These are phyloP conservation scores for Penicillium fimorum DNA, from an alignment of 495 filamentous ascomycete genomes.

Conservation along the genomic window DNA sequence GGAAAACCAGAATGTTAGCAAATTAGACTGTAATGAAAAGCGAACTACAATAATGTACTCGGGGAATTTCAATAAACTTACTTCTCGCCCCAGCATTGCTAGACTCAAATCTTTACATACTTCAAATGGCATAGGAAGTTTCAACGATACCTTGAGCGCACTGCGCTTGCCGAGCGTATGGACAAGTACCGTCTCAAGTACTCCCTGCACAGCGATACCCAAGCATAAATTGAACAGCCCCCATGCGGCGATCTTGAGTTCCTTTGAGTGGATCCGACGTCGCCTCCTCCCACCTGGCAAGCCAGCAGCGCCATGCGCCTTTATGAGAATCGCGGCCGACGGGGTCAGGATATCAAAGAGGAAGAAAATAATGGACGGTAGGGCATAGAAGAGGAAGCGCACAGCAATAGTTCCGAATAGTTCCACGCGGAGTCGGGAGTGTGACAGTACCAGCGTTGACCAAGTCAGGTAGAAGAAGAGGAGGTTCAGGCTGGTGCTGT, in stretches of 20 bases:
- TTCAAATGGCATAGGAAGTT: slow-evolving; percentile 60
- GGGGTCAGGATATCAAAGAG: slow-evolving; percentile 70
- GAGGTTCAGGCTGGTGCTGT: slow-evolving; percentile 77
- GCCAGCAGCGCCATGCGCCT: slow-evolving; percentile 62
- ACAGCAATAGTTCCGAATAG: slow-evolving; percentile 63
- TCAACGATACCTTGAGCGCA: slow-evolving; percentile 56
- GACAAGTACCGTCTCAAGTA: slow-evolving; percentile 55
- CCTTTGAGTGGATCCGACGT: slow-evolving; percentile 29
- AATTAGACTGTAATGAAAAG: not conserved
- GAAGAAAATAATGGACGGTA: slow-evolving; percentile 73
- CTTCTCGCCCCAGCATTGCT: slow-evolving; percentile 56
- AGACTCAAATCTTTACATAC: slow-evolving; percentile 53
- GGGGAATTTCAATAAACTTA: slow-evolving; percentile 24
- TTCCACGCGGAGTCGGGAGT: slow-evolving; percentile 74
- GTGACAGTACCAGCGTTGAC: slow-evolving; percentile 76
- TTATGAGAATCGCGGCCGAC: slow-evolving; percentile 62
- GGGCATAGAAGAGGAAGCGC: slow-evolving; percentile 68
- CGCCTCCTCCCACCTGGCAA: slow-evolving; percentile 59
- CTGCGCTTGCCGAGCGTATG: slow-evolving; percentile 50
- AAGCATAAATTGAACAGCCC: slow-evolving; percentile 65
- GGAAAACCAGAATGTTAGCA: slow-evolving; percentile 4
- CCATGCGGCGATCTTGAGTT: slow-evolving; percentile 50
- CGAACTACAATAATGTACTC: not conserved
- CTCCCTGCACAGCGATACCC: slow-evolving; percentile 54
- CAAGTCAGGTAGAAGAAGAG: slow-evolving; percentile 91